Evolutionary conservation across 495 filamentous ascomycete species (phyloP).

Genomic region (Aspergillus diversus): DNA sequence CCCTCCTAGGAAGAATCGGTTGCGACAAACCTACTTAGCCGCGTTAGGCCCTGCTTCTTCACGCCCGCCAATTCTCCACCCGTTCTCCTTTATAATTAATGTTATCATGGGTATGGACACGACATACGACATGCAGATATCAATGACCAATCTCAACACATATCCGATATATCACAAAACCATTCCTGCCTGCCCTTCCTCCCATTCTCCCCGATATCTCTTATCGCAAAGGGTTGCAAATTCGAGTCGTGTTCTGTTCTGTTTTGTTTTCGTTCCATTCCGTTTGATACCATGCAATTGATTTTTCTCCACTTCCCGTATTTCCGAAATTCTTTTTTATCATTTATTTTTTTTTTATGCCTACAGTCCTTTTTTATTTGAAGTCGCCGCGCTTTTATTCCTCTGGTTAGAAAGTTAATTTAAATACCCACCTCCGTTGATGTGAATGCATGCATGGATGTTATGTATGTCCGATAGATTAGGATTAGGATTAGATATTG

Average conservation of each 20-base stretch:
- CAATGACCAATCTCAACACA: slow-evolving; percentile 7
- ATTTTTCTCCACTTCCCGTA: neutral
- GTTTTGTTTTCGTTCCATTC: neutral
- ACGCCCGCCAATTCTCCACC: slow-evolving; percentile 11
- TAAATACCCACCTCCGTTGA: slow-evolving; percentile 2
- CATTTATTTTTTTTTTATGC: slow-evolving; percentile 9
- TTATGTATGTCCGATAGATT: neutral
- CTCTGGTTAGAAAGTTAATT: slow-evolving; percentile 6
- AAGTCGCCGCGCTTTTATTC: slow-evolving; percentile 4
- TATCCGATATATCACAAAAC: slow-evolving; percentile 1
- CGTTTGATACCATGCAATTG: slow-evolving; percentile 8
- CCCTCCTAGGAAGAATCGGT: slow-evolving; percentile 71
- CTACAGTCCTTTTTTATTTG: slow-evolving; percentile 16
- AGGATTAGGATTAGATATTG: neutral
- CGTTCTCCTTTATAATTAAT: slow-evolving; percentile 17
- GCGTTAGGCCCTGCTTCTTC: slow-evolving; percentile 5
- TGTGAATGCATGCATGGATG: slow-evolving; percentile 5
- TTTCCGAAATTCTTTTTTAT: slow-evolving; percentile 5
- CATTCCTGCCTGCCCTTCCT: neutral
- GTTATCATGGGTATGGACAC: slow-evolving; percentile 22
- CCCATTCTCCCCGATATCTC: too few relatives aligned
- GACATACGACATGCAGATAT: slow-evolving; percentile 20
- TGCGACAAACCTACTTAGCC: slow-evolving; percentile 64
- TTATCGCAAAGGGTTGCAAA: slow-evolving; percentile 1
- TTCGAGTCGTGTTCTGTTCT: slow-evolving; percentile 1